Evolutionary conservation across 2,329 filamentous ascomycete genomes (phyloP), one percentile per base, ranked within the genome.

Genomic region (Coniochaeta ligniaria): DNA sequence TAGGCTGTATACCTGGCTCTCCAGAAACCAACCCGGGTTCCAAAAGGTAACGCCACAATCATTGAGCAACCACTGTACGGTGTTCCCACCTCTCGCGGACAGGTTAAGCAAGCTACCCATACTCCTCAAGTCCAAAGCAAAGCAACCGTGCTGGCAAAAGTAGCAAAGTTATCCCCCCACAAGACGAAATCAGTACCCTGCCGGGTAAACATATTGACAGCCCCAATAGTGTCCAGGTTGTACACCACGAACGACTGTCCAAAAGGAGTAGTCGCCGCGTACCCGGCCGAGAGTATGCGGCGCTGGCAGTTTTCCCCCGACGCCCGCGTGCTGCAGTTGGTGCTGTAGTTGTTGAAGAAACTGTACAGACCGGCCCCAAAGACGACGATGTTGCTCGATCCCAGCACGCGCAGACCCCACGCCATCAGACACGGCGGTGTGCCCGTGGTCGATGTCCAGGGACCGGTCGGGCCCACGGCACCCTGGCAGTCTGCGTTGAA

Each of bases 321-420:
- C 6, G 69, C 72, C 31, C 71, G 69, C 36, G 73, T 72, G 45
- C 76, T 78, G 66, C 80, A 82, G 2, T 69, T 66, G 12, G 78
- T 78, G 59, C 75, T 78, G 72, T 88, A 88, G 71, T 88, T 86
- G 70, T 84, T 80, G 73, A 88, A 89, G 77, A 88, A 89, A 17
- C 80, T 84, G 74, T 90, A 90, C 16, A 89, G 66, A 0, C 87
- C 87, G 0, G 81, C 83, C 7, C 86, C 86, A 63, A 87, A 87
- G 22, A 83, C 72, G 31, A 80, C 74, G 20, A 89, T 74, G 67
- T 82, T 78, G 55, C 72, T 74, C 36, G 80, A 83, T 59, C 80
- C 75, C 33, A 87, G 68, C 59, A 90, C 78, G 8, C 87, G 80
- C 28, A 90, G 73, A 1, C 83, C 87, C 86, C 86, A 90, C 0